Evolutionary conservation across 495 filamentous ascomycete genomes (phyloP).

Genomic region (Podospora appendiculata): DNA sequence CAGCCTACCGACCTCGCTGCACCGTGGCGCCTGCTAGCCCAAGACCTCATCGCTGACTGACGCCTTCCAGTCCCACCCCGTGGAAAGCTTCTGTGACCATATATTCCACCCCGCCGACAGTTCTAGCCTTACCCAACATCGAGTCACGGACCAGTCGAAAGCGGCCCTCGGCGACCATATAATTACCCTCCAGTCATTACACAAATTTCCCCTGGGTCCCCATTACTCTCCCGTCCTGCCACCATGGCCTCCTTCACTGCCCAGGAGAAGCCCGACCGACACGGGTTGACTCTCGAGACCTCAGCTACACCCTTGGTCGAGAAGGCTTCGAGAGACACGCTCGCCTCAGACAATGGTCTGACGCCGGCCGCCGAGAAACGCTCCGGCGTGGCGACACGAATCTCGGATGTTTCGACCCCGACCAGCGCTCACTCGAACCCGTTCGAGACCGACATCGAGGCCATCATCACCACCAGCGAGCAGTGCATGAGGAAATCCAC

Average conservation of each 20-base stretch:
- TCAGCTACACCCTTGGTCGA: constrained; percentile 8
- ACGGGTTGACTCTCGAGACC: constrained; percentile 25
- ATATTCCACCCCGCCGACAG: not conserved
- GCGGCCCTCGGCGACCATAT: constrained; percentile 8
- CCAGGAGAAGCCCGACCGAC: constrained; percentile 19
- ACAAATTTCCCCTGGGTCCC: not conserved
- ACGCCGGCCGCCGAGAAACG: constrained; percentile 21
- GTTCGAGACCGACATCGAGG: constrained; percentile 43
- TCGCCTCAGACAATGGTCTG: constrained; percentile 15
- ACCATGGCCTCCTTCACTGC: constrained; percentile 19
- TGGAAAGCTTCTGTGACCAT: not conserved
- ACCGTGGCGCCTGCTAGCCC: not conserved
- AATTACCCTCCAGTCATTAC: constrained; percentile 13
- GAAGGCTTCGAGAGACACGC: constrained; percentile 21
- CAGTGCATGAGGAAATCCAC: constrained; percentile 23
- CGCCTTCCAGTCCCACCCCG: not conserved
- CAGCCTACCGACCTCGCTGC: not conserved
- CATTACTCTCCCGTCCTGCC: not conserved
- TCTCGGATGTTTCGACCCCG: constrained; percentile 30
- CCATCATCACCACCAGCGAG: constrained; percentile 30
- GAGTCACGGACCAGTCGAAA: not conserved
- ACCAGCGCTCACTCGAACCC: constrained; percentile 25
- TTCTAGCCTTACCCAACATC: not conserved
- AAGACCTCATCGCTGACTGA: not conserved
- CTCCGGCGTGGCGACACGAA: constrained; percentile 13